Evolutionary conservation across 1,284 basidiomycete genomes (phyloP), one percentile per base, ranked within the genome.

Genomic region (Ganoderma lucidum): DNA sequence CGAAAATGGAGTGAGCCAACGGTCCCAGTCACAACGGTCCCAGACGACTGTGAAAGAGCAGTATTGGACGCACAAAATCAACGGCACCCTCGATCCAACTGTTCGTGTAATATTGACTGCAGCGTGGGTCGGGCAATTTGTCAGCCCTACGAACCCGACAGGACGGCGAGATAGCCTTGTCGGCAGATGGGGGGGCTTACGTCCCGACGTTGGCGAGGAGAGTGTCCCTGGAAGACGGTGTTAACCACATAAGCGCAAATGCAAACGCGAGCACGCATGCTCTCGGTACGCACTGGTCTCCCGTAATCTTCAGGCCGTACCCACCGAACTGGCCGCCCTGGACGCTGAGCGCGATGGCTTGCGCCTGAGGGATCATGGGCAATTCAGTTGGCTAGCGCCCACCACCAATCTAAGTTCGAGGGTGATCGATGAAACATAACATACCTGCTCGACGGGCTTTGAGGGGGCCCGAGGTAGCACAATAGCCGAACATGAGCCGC

Each of bases 281-380:
- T 28, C 81, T 81, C 61, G 83, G 23, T 23, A 71, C 75, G 61
- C 64, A 75, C 75, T 88, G 87, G 73, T 84, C 88, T 8, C 86
- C 87, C 64, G 83, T 83, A 69, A 88, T 83, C 32, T 82, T 83
- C 68, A 86, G 85, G 0, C 83, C 86, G 70, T 88, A 88, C 15
- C 85, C 77, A 1, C 87, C 87, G 12, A 85, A 85, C 15, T 81
- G 80, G 61, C 78, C 84, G 5, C 83, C 87, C 68, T 87, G 86
- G 63, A 87, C 82, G 75, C 86, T 87, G 65, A 88, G 76, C 1
- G 87, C 87, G 65, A 88, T 85, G 2, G 87, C 87, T 71, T 88
- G 87, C 2, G 80, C 74, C 70, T 76, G 67, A n/a, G 37, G 17
- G 4, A 35, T 56, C n/a, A 42, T 3, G 23, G 23, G 15, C 23